Evolutionary conservation across 768 basidiomycete species (phyloP), one percentile per base, ranked within the genome.

Genomic region (Xerocomus potaroensis): DNA sequence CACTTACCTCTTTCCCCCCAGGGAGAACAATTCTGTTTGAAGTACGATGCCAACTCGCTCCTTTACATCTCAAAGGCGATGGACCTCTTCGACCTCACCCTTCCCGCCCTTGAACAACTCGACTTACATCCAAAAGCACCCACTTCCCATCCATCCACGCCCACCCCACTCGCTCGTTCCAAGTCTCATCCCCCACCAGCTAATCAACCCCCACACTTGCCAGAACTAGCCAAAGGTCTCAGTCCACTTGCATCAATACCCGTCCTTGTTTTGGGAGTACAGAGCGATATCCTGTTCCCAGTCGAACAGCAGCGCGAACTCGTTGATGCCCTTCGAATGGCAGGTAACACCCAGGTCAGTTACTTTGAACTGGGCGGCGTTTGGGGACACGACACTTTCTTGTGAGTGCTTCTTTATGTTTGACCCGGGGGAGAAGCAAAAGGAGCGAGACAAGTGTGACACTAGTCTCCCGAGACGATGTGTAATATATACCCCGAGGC

Each of bases 61-160:
- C 92, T 98, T 55, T 99, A 98, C 73, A 82, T 99, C 50, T 95
- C 91, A 5, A 99, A 98, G 69, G 96, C 96, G 26, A 99, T 99
- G 96, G 96, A 98, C 66, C 76, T 98, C 0, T 99, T 99, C 68
- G 95, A 97, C 69, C 84, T 99, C 80, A 92, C 91, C 4, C 70
- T 73, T 1, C 77, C 88, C 14, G 78, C 91, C 14, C 77, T 99
- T 15, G 65, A 77, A 39, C 78, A 79, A 21, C 78, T 97, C 24
- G 75, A 78, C 26, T 72, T 97, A 33, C 63, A 63, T 10, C 59
- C 56, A 5, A 59, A 48, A 5, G 42, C 53, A 35, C 55, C 51
- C 26, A 44, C 31, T 46, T 53, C 58, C 18, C 56, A 36, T 43
- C 49, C 58, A 56, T 23, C 61, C 51, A 6, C 54, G 35, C 19